Base-by-base conservation (phyloP, 1,139 yeast species). In the Yamadazyma triangularis region DNA sequence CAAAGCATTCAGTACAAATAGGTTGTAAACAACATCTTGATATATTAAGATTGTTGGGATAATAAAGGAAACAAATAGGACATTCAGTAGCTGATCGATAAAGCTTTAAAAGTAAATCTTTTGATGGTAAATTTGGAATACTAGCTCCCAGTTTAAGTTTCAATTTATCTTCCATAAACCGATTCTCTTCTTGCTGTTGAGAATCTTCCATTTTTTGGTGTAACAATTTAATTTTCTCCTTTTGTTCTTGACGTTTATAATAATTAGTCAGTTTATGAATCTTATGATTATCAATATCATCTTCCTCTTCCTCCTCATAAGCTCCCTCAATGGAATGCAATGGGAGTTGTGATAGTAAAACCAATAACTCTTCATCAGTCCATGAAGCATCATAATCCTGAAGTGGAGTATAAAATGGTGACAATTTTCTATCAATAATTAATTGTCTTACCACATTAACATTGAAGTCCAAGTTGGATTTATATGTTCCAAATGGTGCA, bases 1-100 rank as follows among this genome's bases (percentile, higher is more conserved):
- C 96, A 71, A 91, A 91, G 54, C 98, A 91, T 58, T 91, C 98
- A 1, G 96, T 75, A 58, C 98, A 91, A 14, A 91, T 88, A 2
- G 95, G 91, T 54, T 91, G 97, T 30, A 77, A 73, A 53, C 98
- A 91, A 56, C 98, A 91, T 28, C 95, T 68, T n/a, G 95, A 82
- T 31, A 73, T 56, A 59, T 91, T 91, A 43, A 89, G 60, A 47
- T 79, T 77, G 28, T 72, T 69, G 1, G 98, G 98, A 51, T 82
- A 86, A 51, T 73, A 86, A 14, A 91, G 69, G 54, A 91, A 91
- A 52, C 98, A 91, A 42, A 91, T 91, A 8, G 98, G 97, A 53
- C 98, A 91, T 50, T 91, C 98, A 19, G 70, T 59, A 2, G 86
- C 76, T 33, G 74, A 62, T 30, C 75, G 60, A 58, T 89, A 89